Conservation (phyloP, 2,329 filamentous ascomycete species). For the Triangularia setosa region DNA sequence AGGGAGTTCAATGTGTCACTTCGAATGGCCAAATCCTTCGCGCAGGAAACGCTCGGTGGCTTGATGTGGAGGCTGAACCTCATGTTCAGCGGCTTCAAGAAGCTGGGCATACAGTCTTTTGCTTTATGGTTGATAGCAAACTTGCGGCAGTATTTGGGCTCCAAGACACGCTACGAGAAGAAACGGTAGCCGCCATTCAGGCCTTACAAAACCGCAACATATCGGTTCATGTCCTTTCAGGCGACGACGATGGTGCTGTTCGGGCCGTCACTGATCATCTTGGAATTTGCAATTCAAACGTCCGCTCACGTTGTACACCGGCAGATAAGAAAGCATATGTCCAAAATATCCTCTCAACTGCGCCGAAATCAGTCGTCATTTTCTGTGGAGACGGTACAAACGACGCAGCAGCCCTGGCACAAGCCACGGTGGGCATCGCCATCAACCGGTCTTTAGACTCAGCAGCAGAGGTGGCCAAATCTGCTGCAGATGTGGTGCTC, state of each 20-base stretch:
- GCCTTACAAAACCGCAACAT: constrained; percentile 38
- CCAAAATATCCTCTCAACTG: constrained; percentile 28
- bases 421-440: constrained; percentile 68
- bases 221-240: constrained; percentile 47
- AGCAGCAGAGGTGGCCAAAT: constrained; percentile 56
- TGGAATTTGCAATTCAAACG: constrained; percentile 35
- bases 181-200: constrained; percentile 36
- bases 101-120: constrained; percentile 43
- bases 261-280: constrained; percentile 37
- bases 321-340: constrained; percentile 46
- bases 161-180: constrained; percentile 42
- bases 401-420: constrained; percentile 68
- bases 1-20: constrained; percentile 41
- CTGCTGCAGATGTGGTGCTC: constrained; percentile 66
- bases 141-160: constrained; percentile 44
- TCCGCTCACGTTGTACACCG: constrained; percentile 42
- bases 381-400: constrained; percentile 80
- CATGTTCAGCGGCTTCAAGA: constrained; percentile 34
- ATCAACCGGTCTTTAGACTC: constrained; percentile 36
- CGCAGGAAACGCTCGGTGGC: constrained; percentile 51
- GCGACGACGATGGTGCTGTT: constrained; percentile 52
- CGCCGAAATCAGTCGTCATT: constrained; percentile 44
- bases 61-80: constrained; percentile 32
- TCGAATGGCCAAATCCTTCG: constrained; percentile 31
- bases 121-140: constrained; percentile 38